Conservation (phyloP, 148 eudicot genomes). For the Vaccinium myrtillus region DNA sequence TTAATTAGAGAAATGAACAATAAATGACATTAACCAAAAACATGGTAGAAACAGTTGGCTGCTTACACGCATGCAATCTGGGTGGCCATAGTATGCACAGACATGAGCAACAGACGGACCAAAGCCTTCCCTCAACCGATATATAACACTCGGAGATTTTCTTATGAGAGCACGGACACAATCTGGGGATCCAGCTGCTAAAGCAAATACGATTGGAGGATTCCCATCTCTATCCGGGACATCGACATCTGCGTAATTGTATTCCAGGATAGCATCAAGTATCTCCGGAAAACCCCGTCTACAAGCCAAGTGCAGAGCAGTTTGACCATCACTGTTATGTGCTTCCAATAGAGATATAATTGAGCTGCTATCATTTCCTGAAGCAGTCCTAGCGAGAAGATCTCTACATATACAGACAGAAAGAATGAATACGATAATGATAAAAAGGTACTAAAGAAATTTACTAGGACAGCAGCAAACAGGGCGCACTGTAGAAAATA, state of each 20-base stretch:
- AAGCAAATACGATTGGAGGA: slow-evolving; percentile 88
- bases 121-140: slow-evolving; percentile 68
- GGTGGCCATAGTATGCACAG: slow-evolving; percentile 95
- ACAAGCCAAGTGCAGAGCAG: slow-evolving; percentile 95
- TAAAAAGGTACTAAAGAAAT: not conserved
- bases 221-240: slow-evolving; percentile 92
- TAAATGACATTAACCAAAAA: not conserved
- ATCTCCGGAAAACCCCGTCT: slow-evolving; percentile 85
- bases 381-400: slow-evolving; percentile 61
- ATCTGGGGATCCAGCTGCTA: slow-evolving; percentile 95
- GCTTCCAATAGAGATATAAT: slow-evolving; percentile 71
- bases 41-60: slow-evolving; percentile 9
- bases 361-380: slow-evolving; percentile 47
- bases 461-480: not conserved
- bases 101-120: slow-evolving; percentile 88
- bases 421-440: slow-evolving; percentile 13
- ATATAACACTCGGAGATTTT: slow-evolving; percentile 64
- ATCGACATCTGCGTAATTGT: slow-evolving; percentile 72
- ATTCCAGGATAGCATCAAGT: slow-evolving; percentile 73
- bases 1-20: not conserved
- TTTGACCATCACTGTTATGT: slow-evolving; percentile 88
- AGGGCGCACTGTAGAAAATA: slow-evolving; percentile 17
- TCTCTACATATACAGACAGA: slow-evolving; percentile 40
- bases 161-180: slow-evolving; percentile 78
- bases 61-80: slow-evolving; percentile 93